Evolutionary conservation across 129 eudicot species (phyloP).

Genomic region (Kitagawia praeruptora): DNA sequence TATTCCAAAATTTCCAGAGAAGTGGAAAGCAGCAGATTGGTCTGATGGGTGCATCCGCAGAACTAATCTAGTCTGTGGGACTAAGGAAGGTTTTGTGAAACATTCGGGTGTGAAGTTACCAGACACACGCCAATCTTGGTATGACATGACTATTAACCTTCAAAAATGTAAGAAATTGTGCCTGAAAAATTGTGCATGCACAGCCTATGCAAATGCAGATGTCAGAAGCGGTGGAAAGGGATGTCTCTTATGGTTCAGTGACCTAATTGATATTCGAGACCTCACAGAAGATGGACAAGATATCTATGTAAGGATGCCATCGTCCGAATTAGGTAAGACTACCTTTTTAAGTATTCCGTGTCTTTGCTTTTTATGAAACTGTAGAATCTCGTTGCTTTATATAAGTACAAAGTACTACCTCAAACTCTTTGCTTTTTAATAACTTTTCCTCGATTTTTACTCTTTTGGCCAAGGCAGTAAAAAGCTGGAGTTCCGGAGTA

Average conservation of each 20-base stretch:
- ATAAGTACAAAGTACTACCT: not conserved
- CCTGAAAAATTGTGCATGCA: slow-evolving; percentile 14
- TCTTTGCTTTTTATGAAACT: not conserved
- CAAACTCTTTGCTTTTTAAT: not conserved
- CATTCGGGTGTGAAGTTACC: slow-evolving; percentile 11
- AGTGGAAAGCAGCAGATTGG: slow-evolving; percentile 19
- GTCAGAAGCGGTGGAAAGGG: not conserved
- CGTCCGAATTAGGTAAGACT: slow-evolving; percentile 1
- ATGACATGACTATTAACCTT: not conserved
- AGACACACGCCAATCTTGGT: slow-evolving; percentile 8
- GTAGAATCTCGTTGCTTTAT: not conserved
- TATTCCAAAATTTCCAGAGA: not conserved
- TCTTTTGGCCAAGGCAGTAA: not conserved
- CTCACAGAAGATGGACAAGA: slow-evolving; percentile 1
- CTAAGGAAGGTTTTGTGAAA: not conserved
- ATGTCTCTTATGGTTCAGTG: not conserved
- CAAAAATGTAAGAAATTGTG: slow-evolving; percentile 11
- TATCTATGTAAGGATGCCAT: slow-evolving; percentile 3
- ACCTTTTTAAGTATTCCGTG: not conserved
- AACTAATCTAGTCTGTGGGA: not conserved
- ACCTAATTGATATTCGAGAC: not conserved
- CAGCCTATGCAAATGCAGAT: slow-evolving; percentile 8
- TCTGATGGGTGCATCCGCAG: slow-evolving; percentile 8
- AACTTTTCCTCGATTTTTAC: too few species aligned
- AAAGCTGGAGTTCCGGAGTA: not conserved